These are phyloP conservation scores for Naganishia friedmannii DNA, from an alignment of 768 basidiomycete genomes.

Conservation along the genomic window DNA sequence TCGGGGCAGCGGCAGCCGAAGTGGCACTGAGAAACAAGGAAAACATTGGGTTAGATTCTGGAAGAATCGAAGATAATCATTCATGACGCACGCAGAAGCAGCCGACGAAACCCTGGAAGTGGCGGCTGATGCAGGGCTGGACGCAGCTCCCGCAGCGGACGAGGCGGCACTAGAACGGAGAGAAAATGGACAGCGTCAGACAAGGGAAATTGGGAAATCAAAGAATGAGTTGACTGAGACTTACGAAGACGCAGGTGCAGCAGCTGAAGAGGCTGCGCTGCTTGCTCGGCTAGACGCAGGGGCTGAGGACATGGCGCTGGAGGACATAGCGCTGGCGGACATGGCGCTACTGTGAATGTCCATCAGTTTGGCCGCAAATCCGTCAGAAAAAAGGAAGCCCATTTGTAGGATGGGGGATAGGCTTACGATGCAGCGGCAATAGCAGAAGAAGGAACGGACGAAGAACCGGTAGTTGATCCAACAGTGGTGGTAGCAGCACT, in stretches of 20 bases:
- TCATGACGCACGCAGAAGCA: neutral
- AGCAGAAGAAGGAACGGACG: constrained; percentile 13
- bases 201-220: neutral
- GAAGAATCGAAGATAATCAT: too few species aligned
- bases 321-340: constrained; percentile 1
- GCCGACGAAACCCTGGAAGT: too few species aligned
- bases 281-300: neutral
- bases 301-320: constrained; percentile 2
- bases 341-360: neutral
- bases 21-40: neutral
- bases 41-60: neutral
- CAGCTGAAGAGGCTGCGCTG: neutral
- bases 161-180: neutral
- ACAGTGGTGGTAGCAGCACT: constrained; percentile 12
- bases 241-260: neutral
- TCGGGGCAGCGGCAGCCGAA: constrained; percentile 5
- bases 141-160: neutral
- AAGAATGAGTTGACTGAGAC: neutral
- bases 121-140: neutral
- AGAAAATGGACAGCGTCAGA: neutral
- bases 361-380: neutral
- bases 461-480: constrained; percentile 18
- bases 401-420: too few species aligned
- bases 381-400: neutral
- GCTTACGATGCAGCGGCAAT: constrained; percentile 17